Base-by-base conservation (phyloP, 768 basidiomycete genomes). In the Suillus sp. region DNA sequence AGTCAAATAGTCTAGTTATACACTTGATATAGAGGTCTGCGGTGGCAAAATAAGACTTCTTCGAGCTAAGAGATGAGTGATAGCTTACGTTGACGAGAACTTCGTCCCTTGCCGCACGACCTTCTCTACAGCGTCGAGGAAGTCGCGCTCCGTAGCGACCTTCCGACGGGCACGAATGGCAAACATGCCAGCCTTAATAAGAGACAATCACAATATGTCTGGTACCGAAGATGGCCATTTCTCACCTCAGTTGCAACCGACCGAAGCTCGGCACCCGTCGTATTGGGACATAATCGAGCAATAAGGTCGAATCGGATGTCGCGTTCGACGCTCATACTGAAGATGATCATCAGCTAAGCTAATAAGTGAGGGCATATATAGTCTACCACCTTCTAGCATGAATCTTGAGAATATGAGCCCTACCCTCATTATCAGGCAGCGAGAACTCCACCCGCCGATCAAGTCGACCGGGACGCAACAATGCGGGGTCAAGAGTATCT, bases 241-340 rank as follows among this genome's bases (percentile, higher is more conserved):
- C 81, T 43, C 70, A 91, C 92, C 84, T 99, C 96, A 10, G 96
- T 99, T 18, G 96, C 95, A 9, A 99, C 97, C 30, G 93, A 95
- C 54, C 96, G 89, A 63, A 99, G 77, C 77, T 99, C 97, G n/a
- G 97, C 97, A 64, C 97, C 97, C 13, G 97, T 98, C 16, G 97
- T 96, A 75, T 97, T 97, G 25, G 97, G 97, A 75, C 97, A 99
- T 63, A 99, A 78, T 42, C 97, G 89, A 13, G 96, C 96, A 73
- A 99, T 96, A 50, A 99, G 86, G 73, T 98, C 96, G 74, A 95
- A 99, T 56, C 97, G 93, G 72, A 99, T 99, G 70, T 96, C 92
- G 64, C 95, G 85, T 75, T 98, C 96, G 48, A 95, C 93, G 65
- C 93, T 96, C 96, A 99, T 99, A 75, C 95, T 96, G 65, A 38